phyloP scores from a whole-genome alignment of 169 alveolate species.

The Babesia ovata region DNA sequence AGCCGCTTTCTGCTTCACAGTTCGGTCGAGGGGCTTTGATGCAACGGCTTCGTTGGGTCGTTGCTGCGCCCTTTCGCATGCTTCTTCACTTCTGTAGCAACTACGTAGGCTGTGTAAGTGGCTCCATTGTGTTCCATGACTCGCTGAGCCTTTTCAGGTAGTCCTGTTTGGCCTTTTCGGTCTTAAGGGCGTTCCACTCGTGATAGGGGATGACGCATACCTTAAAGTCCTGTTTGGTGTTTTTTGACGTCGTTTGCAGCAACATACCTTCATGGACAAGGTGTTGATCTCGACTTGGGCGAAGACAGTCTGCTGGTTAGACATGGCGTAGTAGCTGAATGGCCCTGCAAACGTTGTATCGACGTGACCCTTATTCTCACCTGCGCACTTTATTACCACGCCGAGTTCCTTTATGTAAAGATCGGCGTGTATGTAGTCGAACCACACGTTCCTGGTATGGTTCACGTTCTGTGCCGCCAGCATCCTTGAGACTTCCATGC shows the following conservation, averaged over 20 bases:
- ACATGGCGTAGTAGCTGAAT: slow-evolving; percentile 77
- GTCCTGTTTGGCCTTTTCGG: slow-evolving; percentile 47
- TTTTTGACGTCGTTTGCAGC: not conserved
- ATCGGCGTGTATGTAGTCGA: slow-evolving; percentile 75
- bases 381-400: slow-evolving; percentile 71
- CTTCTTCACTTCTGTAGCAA: not conserved
- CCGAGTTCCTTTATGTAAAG: slow-evolving; percentile 68
- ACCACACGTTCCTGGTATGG: slow-evolving; percentile 67
- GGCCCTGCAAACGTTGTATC: slow-evolving; percentile 61
- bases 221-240: slow-evolving; percentile 34
- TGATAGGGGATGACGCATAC: slow-evolving; percentile 52
- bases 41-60: not conserved
- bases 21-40: not conserved
- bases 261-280: slow-evolving; percentile 48
- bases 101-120: not conserved
- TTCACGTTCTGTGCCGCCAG: slow-evolving; percentile 58
- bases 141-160: slow-evolving; percentile 49
- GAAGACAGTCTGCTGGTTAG: slow-evolving; percentile 49
- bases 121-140: slow-evolving; percentile 10
- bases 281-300: slow-evolving; percentile 42
- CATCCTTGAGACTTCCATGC: slow-evolving; percentile 68
- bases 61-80: slow-evolving; percentile 1
- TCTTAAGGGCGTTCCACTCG: slow-evolving; percentile 67
- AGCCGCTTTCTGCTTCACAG: not conserved
- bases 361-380: not conserved